These are phyloP conservation scores for Teunomyces kruisii DNA, from an alignment of 805 yeast species.

Conservation along the genomic window DNA sequence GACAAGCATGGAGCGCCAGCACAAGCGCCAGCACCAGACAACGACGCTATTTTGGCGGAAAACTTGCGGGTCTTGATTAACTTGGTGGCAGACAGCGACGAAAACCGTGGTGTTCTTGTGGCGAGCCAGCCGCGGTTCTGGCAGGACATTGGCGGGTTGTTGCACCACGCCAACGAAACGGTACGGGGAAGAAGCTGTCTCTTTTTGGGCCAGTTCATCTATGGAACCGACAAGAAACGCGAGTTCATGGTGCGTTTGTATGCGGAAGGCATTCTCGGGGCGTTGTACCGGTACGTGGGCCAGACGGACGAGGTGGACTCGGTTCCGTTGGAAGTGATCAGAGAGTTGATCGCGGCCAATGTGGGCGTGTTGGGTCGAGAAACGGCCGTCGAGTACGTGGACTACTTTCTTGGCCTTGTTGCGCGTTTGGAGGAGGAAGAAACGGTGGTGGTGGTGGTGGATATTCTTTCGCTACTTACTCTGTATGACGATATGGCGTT, in stretches of 20 bases:
- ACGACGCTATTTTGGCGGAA: conserved; percentile 13
- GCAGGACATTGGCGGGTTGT: conserved; percentile 9
- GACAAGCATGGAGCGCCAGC: no score
- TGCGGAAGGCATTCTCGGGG: neutral
- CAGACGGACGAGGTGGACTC: conserved; percentile 6
- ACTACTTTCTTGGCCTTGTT: neutral
- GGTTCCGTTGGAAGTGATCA: conserved; percentile 6
- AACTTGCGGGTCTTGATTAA: conserved; percentile 31
- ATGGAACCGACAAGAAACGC: conserved; percentile 19
- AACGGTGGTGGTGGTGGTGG: conserved; percentile 7
- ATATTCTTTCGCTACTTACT: neutral
- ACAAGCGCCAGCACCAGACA: no score
- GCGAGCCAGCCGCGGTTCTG: conserved; percentile 16
- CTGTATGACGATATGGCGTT: conserved; percentile 6
- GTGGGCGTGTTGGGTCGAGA: neutral
- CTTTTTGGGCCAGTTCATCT: conserved; percentile 33
- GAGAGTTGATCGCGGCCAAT: conserved; percentile 6
- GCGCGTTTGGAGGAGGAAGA: conserved; percentile 1
- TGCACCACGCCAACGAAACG: conserved; percentile 5
- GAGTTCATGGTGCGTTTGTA: conserved; percentile 17
- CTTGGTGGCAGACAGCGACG: conserved; percentile 33
- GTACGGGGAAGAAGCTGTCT: conserved; percentile 15
- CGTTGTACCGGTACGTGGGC: neutral
- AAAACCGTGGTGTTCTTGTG: conserved; percentile 13
- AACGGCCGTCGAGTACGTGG: neutral